These are phyloP conservation scores for Hymenotorrendiella dingleyae DNA, from an alignment of 2,329 filamentous ascomycete species.

Conservation along the genomic window DNA sequence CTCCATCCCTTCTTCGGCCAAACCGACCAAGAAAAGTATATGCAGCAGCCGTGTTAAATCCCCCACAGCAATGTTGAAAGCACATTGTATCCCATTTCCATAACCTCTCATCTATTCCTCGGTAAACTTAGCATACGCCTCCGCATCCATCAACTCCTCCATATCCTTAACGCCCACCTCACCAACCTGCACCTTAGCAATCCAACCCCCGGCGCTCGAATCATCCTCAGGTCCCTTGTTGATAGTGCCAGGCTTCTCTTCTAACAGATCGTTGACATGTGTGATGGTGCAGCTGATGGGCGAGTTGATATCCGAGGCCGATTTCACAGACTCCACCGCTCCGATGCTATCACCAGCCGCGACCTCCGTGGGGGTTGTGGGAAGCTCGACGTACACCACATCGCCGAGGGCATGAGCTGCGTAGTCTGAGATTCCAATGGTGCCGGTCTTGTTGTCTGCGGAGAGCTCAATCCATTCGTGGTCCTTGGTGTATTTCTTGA, in stretches of 20 bases:
- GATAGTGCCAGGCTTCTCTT: constrained; percentile 80
- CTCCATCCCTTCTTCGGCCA: background rate
- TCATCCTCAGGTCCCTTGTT: constrained; percentile 85
- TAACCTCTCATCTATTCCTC: constrained; percentile 21
- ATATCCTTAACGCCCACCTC: constrained; percentile 61
- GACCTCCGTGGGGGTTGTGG: constrained; percentile 62
- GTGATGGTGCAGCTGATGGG: constrained; percentile 74
- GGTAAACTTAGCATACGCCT: constrained; percentile 73
- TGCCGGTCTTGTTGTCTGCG: constrained; percentile 74
- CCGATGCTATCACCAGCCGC: constrained; percentile 77
- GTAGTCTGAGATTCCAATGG: constrained; percentile 81
- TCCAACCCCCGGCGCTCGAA: constrained; percentile 74
- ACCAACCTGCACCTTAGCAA: constrained; percentile 76
- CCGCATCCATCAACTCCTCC: constrained; percentile 69
- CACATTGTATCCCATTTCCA: background rate
- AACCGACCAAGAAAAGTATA: constrained; percentile 2
- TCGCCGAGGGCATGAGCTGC: constrained; percentile 90
- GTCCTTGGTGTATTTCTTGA: constrained; percentile 87
- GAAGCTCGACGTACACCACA: constrained; percentile 95
- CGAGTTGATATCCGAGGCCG: constrained; percentile 92
- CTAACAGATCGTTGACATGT: constrained; percentile 66
- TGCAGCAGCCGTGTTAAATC: too few relatives aligned
- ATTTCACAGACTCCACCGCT: constrained; percentile 97
- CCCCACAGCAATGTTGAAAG: constrained; percentile 3
- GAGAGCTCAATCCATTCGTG: constrained; percentile 97